Percentiles rank a stretch among this genome's conserved stretches.
These are phyloP conservation scores for Penicillium subrubescens DNA, from an alignment of 495 filamentous ascomycete genomes.

Conservation along the genomic window DNA sequence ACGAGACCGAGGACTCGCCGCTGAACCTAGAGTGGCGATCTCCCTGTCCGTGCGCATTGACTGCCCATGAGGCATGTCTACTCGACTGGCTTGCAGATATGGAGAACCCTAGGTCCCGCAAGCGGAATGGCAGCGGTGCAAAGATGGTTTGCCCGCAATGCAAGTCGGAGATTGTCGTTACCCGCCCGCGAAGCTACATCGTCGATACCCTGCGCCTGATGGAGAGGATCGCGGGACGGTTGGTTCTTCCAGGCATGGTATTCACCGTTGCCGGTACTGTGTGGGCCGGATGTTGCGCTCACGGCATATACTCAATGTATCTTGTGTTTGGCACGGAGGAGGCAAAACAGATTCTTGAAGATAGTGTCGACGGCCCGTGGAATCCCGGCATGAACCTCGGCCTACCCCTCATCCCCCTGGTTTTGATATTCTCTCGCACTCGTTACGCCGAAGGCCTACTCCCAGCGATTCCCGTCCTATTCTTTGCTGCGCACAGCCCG, in stretches of 20 bases:
- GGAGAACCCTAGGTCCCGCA: constrained; percentile 62
- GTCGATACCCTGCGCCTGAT: constrained; percentile 60
- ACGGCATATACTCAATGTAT: constrained; percentile 62
- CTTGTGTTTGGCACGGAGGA: constrained; percentile 66
- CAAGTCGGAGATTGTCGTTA: constrained; percentile 75
- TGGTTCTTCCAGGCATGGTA: constrained; percentile 61
- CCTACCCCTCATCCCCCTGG: constrained; percentile 62
- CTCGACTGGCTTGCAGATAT: constrained; percentile 87
- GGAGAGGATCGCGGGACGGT: constrained; percentile 53
- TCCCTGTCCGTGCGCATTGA: constrained; percentile 85
- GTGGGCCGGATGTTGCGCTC: constrained; percentile 56
- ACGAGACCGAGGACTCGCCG: constrained; percentile 74
- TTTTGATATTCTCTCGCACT: constrained; percentile 62
- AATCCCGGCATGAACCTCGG: constrained; percentile 52
- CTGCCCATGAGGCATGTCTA: constrained; percentile 88
- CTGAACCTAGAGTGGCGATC: constrained; percentile 75
- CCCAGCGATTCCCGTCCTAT: constrained; percentile 63
- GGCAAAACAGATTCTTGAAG: constrained; percentile 50
- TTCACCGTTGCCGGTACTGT: constrained; percentile 57
- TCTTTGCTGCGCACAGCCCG: constrained; percentile 55
- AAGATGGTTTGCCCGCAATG: constrained; percentile 85
- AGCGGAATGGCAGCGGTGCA: constrained; percentile 44
- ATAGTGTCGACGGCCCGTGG: constrained; percentile 41
- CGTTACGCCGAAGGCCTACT: constrained; percentile 59
- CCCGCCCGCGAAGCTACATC: constrained; percentile 68